Conservation (phyloP, 2,329 filamentous ascomycete species). For the Exophiala viscosa region DNA sequence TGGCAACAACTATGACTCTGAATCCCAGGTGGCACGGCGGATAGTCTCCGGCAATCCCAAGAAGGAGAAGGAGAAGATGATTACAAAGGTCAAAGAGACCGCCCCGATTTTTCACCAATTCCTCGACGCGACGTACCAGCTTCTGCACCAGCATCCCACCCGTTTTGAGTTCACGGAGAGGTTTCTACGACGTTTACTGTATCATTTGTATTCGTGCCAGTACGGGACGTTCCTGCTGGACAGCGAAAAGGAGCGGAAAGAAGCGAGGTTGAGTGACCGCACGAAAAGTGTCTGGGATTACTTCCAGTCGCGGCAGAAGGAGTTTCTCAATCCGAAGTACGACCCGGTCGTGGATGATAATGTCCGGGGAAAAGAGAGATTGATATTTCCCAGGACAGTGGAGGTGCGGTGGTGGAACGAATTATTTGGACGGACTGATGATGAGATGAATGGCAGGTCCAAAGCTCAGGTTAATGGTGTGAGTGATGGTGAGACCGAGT, state of each 20-base stretch:
- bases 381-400: slow-evolving; percentile 73
- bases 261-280: slow-evolving; percentile 63
- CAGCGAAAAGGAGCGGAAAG: slow-evolving; percentile 80
- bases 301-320: slow-evolving; percentile 73
- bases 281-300: slow-evolving; percentile 95
- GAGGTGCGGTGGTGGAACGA: slow-evolving; percentile 94
- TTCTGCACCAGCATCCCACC: slow-evolving; percentile 77
- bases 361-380: slow-evolving; percentile 71
- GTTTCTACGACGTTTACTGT: slow-evolving; percentile 81
- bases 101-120: slow-evolving; percentile 98
- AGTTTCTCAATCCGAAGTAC: slow-evolving; percentile 81
- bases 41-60: slow-evolving; percentile 32
- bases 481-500: slow-evolving; percentile 18
- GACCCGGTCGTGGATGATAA: slow-evolving; percentile 73
- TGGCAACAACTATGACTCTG: slow-evolving; percentile 45
- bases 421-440: slow-evolving; percentile 76
- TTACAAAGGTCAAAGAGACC: slow-evolving; percentile 82
- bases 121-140: slow-evolving; percentile 87
- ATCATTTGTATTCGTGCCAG: slow-evolving; percentile 92
- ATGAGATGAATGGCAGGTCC: slow-evolving; percentile 73
- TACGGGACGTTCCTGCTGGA: slow-evolving; percentile 97
- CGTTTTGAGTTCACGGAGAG: slow-evolving; percentile 96
- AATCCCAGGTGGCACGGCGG: slow-evolving; percentile 36
- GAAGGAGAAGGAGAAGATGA: slow-evolving; percentile 55
- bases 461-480: slow-evolving; percentile 12